These are phyloP conservation scores for Fusarium multiceps DNA, from an alignment of 2,329 filamentous ascomycete species.

Conservation along the genomic window DNA sequence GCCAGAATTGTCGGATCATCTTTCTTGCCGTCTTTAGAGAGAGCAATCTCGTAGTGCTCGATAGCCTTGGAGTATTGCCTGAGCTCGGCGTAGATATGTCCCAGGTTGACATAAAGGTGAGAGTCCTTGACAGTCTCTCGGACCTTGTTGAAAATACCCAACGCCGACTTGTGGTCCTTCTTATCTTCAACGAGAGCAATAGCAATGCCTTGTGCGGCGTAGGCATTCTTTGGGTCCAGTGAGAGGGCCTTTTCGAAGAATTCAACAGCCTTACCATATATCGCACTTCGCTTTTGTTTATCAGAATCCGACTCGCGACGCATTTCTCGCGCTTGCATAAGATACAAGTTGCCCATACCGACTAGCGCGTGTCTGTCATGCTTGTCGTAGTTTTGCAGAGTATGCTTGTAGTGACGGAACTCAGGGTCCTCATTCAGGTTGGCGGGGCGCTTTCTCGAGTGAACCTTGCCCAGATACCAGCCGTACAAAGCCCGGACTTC, in stretches of 20 bases:
- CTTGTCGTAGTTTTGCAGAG: conserved; percentile 92
- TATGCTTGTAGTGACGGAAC: conserved; percentile 95
- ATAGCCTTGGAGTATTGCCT: conserved; percentile 92
- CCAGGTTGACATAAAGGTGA: conserved; percentile 91
- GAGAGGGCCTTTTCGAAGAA: conserved; percentile 98
- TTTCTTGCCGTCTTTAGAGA: conserved; percentile 78
- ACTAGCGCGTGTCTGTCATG: conserved; percentile 97
- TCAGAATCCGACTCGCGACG: conserved; percentile 88
- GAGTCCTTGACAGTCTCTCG: conserved; percentile 90
- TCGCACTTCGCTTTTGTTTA: conserved; percentile 87
- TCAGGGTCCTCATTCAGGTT: conserved; percentile 92
- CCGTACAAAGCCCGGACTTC: conserved; percentile 94
- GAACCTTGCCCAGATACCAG: conserved; percentile 88
- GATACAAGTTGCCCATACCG: conserved; percentile 94
- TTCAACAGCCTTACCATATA: conserved; percentile 92
- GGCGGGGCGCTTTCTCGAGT: conserved; percentile 80
- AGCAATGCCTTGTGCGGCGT: conserved; percentile 93
- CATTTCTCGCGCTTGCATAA: conserved; percentile 92
- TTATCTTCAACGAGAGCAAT: conserved; percentile 95
- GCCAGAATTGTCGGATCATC: conserved; percentile 83
- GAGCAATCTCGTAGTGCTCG: conserved; percentile 90
- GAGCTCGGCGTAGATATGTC: conserved; percentile 90
- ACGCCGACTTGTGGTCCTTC: conserved; percentile 84
- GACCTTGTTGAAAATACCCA: conserved; percentile 90
- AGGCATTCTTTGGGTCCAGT: conserved; percentile 94